A percentile compares a stretch with the other conserved stretches of the same genome.
Evolutionary conservation across 495 filamentous ascomycete species (phyloP).

Genomic region (Penicillium herquei): DNA sequence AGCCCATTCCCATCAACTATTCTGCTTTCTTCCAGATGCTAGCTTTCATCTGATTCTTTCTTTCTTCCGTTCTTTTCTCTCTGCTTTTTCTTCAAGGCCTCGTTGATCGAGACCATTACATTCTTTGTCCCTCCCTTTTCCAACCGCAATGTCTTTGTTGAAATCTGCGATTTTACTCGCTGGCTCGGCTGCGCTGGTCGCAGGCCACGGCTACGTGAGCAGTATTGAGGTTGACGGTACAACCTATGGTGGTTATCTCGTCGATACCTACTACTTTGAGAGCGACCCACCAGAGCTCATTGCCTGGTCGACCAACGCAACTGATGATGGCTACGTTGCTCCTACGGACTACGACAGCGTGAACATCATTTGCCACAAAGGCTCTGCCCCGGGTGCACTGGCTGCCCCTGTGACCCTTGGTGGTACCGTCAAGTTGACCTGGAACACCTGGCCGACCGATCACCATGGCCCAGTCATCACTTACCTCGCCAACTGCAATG

Average conservation of each 20-base stretch:
- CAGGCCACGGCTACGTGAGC: slow-evolving; percentile 57
- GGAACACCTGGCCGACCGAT: slow-evolving; percentile 64
- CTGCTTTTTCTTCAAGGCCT: neutral
- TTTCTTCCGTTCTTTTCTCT: slow-evolving; percentile 1
- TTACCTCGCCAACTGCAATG: slow-evolving; percentile 71
- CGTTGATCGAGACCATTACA: slow-evolving; percentile 8
- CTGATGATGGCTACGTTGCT: slow-evolving; percentile 58
- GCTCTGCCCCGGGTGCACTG: slow-evolving; percentile 49
- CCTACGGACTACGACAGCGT: slow-evolving; percentile 44
- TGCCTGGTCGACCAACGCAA: slow-evolving; percentile 55
- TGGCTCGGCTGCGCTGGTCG: slow-evolving; percentile 45
- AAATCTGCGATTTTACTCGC: slow-evolving; percentile 35
- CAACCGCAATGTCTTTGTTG: slow-evolving; percentile 24
- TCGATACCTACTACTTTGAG: slow-evolving; percentile 31
- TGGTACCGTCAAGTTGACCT: slow-evolving; percentile 54
- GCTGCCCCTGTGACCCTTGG: slow-evolving; percentile 55
- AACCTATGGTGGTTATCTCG: slow-evolving; percentile 36
- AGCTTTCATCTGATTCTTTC: neutral
- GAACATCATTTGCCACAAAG: slow-evolving; percentile 70
- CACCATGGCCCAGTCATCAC: slow-evolving; percentile 71
- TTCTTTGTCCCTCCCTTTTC: slow-evolving; percentile 1
- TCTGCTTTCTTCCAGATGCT: neutral
- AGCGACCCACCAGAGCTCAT: slow-evolving; percentile 48
- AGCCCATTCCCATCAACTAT: neutral
- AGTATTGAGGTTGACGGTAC: slow-evolving; percentile 54